Evolutionary conservation across 2,329 filamentous ascomycete genomes (phyloP).

Genomic region (Onygenales sp.): DNA sequence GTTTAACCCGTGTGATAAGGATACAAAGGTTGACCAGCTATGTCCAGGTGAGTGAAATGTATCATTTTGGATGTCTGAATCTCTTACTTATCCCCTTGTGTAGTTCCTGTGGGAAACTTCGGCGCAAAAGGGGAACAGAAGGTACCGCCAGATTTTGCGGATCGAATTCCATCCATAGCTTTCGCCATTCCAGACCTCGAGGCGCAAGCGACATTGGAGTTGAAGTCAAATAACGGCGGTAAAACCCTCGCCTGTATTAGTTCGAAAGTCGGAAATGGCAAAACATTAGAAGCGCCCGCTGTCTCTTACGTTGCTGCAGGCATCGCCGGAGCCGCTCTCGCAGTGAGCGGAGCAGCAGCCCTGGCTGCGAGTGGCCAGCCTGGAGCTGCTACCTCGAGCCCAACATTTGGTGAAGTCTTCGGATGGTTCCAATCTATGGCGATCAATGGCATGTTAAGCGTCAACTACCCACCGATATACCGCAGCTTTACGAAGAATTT

Average conservation of each 20-base stretch:
- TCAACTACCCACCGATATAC: constrained; percentile 79
- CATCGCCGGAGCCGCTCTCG: constrained; percentile 72
- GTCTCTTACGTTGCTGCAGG: constrained; percentile 78
- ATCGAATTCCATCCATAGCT: constrained; percentile 74
- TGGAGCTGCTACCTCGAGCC: constrained; percentile 60
- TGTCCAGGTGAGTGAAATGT: constrained; percentile 61
- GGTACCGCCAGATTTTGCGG: constrained; percentile 62
- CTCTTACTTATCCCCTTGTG: not conserved
- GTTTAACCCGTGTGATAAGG: constrained; percentile 71
- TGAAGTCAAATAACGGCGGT: constrained; percentile 53
- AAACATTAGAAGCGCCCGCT: constrained; percentile 63
- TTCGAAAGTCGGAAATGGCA: constrained; percentile 76
- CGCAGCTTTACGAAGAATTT: constrained; percentile 88
- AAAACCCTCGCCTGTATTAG: constrained; percentile 70
- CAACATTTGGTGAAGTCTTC: constrained; percentile 76
- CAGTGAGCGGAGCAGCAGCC: constrained; percentile 63
- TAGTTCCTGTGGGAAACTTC: constrained; percentile 67
- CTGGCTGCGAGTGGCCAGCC: constrained; percentile 50
- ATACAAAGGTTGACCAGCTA: constrained; percentile 59
- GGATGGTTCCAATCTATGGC: constrained; percentile 90
- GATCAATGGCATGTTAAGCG: constrained; percentile 92
- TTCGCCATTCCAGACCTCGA: constrained; percentile 87
- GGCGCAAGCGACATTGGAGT: constrained; percentile 68
- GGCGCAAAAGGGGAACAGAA: constrained; percentile 59
- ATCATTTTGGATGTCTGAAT: not conserved